Conservation (phyloP, 768 basidiomycete genomes). For the Trametes sanguinea region DNA sequence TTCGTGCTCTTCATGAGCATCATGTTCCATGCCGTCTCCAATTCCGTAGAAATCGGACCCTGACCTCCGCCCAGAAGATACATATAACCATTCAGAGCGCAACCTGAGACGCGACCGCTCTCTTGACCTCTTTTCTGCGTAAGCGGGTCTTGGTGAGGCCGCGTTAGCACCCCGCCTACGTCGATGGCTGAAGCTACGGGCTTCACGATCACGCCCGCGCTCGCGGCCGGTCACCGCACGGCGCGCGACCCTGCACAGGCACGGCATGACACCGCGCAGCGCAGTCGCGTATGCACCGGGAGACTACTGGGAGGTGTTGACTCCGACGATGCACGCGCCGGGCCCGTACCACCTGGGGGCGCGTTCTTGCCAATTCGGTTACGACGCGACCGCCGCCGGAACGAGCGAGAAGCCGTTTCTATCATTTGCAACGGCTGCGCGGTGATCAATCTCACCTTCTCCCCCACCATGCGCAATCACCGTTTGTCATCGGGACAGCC, state of each 20-base stretch:
- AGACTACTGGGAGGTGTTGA: background rate
- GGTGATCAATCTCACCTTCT: background rate
- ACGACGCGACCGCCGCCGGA: background rate
- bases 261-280: background rate
- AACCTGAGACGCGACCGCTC: constrained; percentile 1
- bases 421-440: background rate
- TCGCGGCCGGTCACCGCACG: constrained; percentile 3
- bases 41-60: background rate
- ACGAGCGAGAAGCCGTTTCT: background rate
- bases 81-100: constrained; percentile 6
- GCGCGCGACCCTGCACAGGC: constrained; percentile 11
- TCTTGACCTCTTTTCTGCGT: background rate
- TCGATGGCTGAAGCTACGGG: background rate
- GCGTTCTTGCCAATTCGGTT: background rate
- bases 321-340: background rate
- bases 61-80: background rate
- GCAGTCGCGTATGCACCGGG: background rate
- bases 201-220: background rate
- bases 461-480: background rate
- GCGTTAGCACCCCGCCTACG: background rate
- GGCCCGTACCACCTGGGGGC: constrained; percentile 1
- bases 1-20: background rate
- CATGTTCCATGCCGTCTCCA: background rate
- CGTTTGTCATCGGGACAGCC: constrained; percentile 1
- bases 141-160: background rate